Evolutionary conservation across 202 grass and related monocot species (phyloP).

Genomic region (Carex arenaria): DNA sequence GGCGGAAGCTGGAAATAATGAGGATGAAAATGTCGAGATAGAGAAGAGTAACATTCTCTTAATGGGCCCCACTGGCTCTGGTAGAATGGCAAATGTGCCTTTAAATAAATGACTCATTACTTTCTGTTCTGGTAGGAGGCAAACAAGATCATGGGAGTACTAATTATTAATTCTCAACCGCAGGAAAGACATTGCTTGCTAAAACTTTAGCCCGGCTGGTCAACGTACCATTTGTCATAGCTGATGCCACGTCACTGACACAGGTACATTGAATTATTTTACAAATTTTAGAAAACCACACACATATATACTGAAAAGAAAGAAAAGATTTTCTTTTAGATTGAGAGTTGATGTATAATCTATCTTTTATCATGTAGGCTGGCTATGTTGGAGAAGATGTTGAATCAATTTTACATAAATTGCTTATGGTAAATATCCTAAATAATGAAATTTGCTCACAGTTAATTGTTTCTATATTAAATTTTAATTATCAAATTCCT

Average conservation of each 20-base stretch:
- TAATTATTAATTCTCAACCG: constrained; percentile 20
- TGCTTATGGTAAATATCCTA: constrained; percentile 64
- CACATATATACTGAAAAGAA: neutral
- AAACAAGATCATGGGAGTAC: constrained; percentile 3
- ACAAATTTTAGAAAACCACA: neutral
- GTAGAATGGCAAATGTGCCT: constrained; percentile 23
- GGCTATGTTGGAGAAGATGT: constrained; percentile 99
- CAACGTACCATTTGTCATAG: constrained; percentile 96
- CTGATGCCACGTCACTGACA: constrained; percentile 93
- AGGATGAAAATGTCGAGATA: constrained; percentile 84
- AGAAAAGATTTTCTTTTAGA: neutral
- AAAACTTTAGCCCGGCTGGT: constrained; percentile 94
- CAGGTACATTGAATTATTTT: constrained; percentile 61
- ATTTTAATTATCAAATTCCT: constrained; percentile 25
- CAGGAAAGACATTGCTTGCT: constrained; percentile 98
- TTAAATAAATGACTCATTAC: constrained; percentile 13
- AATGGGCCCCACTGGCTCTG: constrained; percentile 96
- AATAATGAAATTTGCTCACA: constrained; percentile 2
- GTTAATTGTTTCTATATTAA: constrained; percentile 12
- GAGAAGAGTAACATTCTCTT: constrained; percentile 98
- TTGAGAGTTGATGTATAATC: neutral
- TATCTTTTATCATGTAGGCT: constrained; percentile 54
- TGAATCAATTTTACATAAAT: constrained; percentile 94
- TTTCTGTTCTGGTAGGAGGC: constrained; percentile 2
- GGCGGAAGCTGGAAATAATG: constrained; percentile 39